Evolutionary conservation across 768 basidiomycete species (phyloP), one percentile per base, ranked within the genome.

Genomic region (Tulasnella sp.): DNA sequence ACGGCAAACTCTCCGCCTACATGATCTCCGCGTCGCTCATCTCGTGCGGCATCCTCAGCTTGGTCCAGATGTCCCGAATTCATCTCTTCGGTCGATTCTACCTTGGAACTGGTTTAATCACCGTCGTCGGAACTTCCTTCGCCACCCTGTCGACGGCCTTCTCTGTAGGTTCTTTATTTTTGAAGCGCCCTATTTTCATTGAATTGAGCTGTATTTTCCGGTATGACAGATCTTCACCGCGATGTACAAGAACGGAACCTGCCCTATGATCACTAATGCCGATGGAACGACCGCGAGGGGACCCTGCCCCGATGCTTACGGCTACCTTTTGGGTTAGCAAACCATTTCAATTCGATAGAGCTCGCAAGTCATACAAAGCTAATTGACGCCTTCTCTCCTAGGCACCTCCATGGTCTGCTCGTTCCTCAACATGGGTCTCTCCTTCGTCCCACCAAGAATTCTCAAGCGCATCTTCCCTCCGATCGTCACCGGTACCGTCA

Each of bases 21-120:
- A 89, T 94, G 90, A 89, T 95, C 80, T 93, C 92, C 10, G 90
- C 93, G 0, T 91, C 91, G 1, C 86, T 95, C 73, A 94, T 94
- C 81, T 89, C 90, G n/a, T 92, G 90, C 13, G 92, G 92, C 0
- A 91, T 93, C 40, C 82, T 93, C 40, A 92, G 91, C 82, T 84
- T 92, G 32, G 88, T 95, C 4, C 94, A 95, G 81, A 92, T 95
- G 89, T 92, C 91, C 2, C 86, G 91, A 1, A 80, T 92, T 57
- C 87, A 84, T 48, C 85, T 94, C 0, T 91, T 88, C 79, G 83
- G 85, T 18, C 71, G 73, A 32, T 73, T 80, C 39, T 73, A 80
- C 71, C 86, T 94, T 23, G 92, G 92, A 3, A 93, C 93, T n/a
- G 94, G 94, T 0, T 84, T 95, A 26, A 86, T 95, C 76, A 90